phyloP scores from a whole-genome alignment of 441 rosid genomes.

The Brassica balearica region DNA sequence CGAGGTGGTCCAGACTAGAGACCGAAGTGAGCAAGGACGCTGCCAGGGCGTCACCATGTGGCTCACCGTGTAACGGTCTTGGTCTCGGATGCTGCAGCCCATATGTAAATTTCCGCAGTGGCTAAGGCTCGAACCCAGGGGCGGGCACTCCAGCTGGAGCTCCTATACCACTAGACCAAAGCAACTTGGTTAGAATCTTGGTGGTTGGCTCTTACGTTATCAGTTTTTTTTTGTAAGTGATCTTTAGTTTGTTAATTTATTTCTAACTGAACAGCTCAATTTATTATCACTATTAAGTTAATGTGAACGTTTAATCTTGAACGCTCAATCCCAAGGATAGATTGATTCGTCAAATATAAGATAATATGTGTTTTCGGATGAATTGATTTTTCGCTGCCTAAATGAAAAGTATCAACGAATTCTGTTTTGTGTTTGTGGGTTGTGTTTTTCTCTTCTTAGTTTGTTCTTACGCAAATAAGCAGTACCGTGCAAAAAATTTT shows the following conservation, averaged over 20 bases:
- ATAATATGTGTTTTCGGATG: neutral
- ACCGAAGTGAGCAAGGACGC: no score
- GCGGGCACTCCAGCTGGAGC: no score
- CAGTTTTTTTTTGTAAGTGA: neutral
- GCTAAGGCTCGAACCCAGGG: no score
- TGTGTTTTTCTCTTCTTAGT: neutral
- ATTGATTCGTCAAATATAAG: neutral
- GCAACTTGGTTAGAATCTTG: conserved; percentile 11
- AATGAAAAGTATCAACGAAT: neutral
- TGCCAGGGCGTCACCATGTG: no score
- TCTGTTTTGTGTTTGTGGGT: neutral
- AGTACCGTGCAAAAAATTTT: no score
- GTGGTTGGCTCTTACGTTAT: conserved; percentile 22
- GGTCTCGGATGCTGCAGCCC: no score
- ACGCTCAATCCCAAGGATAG: neutral
- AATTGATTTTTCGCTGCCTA: neutral
- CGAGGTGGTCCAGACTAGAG: no score
- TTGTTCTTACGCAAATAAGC: neutral
- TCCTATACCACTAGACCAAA: no score
- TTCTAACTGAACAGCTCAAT: neutral
- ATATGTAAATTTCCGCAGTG: no score
- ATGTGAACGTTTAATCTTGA: neutral
- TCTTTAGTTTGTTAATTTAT: neutral
- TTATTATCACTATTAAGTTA: neutral
- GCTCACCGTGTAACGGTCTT: no score